phyloP scores from a whole-genome alignment of 192 early-diverging fungal genomes.

The Oehlia diaphana region DNA sequence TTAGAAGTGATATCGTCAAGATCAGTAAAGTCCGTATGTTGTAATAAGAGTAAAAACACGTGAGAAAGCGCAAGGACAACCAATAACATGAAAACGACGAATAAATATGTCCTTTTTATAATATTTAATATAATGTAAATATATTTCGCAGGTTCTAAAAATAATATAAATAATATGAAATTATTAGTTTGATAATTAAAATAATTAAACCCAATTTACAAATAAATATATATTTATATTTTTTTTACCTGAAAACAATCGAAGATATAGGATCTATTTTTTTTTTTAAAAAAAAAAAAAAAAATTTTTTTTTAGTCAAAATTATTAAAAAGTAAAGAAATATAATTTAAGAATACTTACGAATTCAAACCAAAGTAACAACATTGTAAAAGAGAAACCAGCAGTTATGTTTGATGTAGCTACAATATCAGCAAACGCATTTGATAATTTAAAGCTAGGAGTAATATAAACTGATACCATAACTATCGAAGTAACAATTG shows the following conservation, averaged over 20 bases:
- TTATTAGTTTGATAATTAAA: no score
- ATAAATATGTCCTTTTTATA: not conserved
- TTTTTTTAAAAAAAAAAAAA: not conserved
- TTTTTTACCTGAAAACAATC: not conserved
- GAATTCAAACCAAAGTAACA: not conserved
- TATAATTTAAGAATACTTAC: not conserved
- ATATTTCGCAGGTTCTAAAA: not conserved
- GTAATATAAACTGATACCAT: not conserved
- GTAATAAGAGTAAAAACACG: not conserved
- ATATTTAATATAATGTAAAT: not conserved
- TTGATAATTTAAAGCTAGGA: not conserved
- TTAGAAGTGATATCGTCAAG: not conserved
- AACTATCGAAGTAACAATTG: not conserved
- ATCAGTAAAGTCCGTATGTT: not conserved
- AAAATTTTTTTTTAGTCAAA: not conserved
- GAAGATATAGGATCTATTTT: not conserved
- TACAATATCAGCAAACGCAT: not conserved
- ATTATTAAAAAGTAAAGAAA: not conserved
- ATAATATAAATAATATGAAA: not conserved
- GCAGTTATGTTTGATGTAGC: not conserved
- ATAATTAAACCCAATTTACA: no score
- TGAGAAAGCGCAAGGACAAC: not conserved
- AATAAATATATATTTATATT: no score
- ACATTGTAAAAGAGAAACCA: not conserved
- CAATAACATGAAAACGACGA: not conserved